Percentiles rank a stretch among this genome's conserved stretches.
Evolutionary conservation across 2,329 filamentous ascomycete species (phyloP).

Genomic region (Pyricularia pennisetigena): DNA sequence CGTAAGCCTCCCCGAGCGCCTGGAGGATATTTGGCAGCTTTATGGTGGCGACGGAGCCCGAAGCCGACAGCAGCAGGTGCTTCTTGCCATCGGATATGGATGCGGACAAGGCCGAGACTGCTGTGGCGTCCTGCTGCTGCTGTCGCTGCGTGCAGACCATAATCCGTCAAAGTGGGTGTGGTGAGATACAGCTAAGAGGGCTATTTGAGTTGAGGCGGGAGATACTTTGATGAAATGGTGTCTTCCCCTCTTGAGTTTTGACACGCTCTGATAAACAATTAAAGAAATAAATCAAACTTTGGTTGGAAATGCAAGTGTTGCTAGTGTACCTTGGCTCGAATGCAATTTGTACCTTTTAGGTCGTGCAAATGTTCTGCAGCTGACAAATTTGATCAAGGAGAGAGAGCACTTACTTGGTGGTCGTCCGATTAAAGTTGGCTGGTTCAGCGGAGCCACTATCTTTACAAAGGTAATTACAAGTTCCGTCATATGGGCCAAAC

Average conservation of each 20-base stretch:
- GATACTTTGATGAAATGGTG: neutral
- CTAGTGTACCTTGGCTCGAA: neutral
- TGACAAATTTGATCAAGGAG: too few species aligned
- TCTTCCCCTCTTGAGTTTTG: neutral
- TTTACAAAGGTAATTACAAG: too few species aligned
- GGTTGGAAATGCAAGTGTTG: neutral
- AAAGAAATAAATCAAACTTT: neutral
- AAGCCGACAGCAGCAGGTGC: constrained; percentile 30
- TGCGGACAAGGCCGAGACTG: constrained; percentile 18
- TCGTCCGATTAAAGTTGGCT: neutral
- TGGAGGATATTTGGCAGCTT: constrained; percentile 62
- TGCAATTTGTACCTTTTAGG: neutral
- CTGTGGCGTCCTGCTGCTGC: constrained; percentile 4
- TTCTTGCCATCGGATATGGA: constrained; percentile 26
- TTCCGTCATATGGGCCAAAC: too few species aligned
- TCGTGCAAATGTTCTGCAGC: neutral
- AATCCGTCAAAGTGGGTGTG: neutral
- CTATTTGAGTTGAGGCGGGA: neutral
- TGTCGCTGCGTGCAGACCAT: constrained; percentile 3
- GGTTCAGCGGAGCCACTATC: too few species aligned
- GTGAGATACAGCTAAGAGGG: neutral
- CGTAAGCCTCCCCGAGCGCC: constrained; percentile 33
- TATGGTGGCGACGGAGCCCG: constrained; percentile 69
- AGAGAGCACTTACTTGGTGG: too few species aligned
- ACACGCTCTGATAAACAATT: neutral